Percentiles rank a stretch among this genome's conserved stretches.
Conservation (phyloP, 2,329 filamentous ascomycete species). For the Sarocladium strictum region DNA sequence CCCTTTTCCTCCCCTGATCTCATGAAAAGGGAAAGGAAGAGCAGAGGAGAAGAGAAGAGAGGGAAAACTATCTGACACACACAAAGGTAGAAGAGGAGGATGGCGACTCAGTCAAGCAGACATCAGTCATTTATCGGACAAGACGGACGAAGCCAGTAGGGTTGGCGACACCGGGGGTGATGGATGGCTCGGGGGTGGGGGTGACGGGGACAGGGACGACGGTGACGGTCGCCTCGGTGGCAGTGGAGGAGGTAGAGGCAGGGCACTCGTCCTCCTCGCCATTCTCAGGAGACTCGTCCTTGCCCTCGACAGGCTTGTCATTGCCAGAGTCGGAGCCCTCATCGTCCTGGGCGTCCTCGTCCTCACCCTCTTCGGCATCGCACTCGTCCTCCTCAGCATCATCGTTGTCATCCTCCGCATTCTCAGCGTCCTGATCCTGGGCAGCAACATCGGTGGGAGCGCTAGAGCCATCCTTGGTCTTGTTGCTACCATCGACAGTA, state of each 20-base stretch:
- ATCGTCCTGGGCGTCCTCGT: constrained; percentile 14
- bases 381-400: constrained; percentile 12
- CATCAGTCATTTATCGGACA: constrained; percentile 21
- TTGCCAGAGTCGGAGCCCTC: constrained; percentile 6
- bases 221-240: constrained; percentile 14
- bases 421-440: constrained; percentile 9
- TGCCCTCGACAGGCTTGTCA: background rate
- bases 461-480: constrained; percentile 11
- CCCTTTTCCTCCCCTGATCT: background rate
- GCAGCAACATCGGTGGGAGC: constrained; percentile 10
- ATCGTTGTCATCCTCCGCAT: constrained; percentile 10
- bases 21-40: background rate
- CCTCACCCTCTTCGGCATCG: constrained; percentile 16
- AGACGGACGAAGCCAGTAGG: constrained; percentile 30
- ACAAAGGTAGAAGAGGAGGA: background rate
- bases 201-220: constrained; percentile 12
- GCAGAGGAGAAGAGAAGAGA: background rate
- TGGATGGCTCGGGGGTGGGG: constrained; percentile 22
- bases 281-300: constrained; percentile 11
- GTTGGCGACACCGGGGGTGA: constrained; percentile 23
- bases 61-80: background rate
- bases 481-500: constrained; percentile 20
- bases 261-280: constrained; percentile 13
- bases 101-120: background rate
- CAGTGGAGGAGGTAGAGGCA: background rate